Evolutionary conservation across 148 eudicot genomes (phyloP).

Genomic region (Fagopyrum homotropicum): DNA sequence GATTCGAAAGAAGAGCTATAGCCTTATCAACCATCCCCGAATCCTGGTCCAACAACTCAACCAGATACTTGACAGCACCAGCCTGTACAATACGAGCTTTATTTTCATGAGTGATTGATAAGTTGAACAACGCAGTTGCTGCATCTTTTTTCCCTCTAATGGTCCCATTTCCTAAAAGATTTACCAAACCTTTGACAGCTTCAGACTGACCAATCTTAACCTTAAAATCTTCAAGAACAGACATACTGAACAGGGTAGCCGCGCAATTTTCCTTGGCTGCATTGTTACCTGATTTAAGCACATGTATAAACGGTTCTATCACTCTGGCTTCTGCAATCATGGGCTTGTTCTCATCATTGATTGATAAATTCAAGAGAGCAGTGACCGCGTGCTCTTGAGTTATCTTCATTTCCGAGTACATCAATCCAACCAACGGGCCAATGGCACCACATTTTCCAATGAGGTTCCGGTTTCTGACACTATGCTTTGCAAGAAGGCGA

Average conservation of each 20-base stretch:
- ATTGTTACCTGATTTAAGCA: constrained; percentile 57
- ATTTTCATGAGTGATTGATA: constrained; percentile 87
- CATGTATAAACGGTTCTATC: constrained; percentile 71
- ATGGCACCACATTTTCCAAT: constrained; percentile 66
- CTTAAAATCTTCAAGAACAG: constrained; percentile 67
- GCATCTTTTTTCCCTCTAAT: constrained; percentile 94
- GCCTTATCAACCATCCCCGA: constrained; percentile 87
- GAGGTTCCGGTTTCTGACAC: constrained; percentile 58
- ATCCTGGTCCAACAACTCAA: constrained; percentile 57
- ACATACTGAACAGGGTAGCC: constrained; percentile 76
- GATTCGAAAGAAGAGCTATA: constrained; percentile 85
- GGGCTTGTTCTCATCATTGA: constrained; percentile 61
- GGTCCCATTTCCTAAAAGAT: constrained; percentile 67
- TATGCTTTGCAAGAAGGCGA: constrained; percentile 70
- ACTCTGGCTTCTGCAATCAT: constrained; percentile 65
- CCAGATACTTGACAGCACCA: constrained; percentile 79
- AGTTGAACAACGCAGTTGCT: constrained; percentile 78
- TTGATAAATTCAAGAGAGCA: constrained; percentile 75
- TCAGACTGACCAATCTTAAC: constrained; percentile 75
- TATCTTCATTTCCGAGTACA: constrained; percentile 43
- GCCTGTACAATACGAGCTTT: constrained; percentile 88
- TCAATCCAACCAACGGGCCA: constrained; percentile 46
- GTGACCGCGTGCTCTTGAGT: constrained; percentile 94
- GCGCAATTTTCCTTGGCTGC: constrained; percentile 86
- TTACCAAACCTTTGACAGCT: constrained; percentile 74